Base-by-base conservation (phyloP, 1,139 yeast species). In the Blastobotrys proliferans region DNA sequence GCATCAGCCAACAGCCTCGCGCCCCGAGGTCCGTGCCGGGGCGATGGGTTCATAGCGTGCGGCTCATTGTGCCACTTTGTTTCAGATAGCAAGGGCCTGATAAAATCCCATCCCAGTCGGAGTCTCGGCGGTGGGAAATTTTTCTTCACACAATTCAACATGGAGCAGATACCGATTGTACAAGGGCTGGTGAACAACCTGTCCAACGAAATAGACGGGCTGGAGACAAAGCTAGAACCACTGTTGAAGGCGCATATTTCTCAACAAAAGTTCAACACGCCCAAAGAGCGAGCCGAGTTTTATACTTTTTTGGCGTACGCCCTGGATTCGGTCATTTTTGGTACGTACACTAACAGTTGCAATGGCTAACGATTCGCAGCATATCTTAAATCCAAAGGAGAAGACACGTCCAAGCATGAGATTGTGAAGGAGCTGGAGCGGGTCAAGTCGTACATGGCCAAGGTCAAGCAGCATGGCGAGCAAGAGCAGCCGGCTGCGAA, bases 391-490 rank as follows among this genome's bases (percentile, higher is more conserved):
- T 58, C 79, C 1, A 64, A 66, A 13, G 94, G 94, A 0, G 63
- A 72, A 11, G 76, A 81, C 48, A 74, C 83, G 0, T 69, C 69
- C 14, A 62, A 64, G 2, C 86, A 81, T 50, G 79, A 83, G 0
- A 74, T 87, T 4, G 77, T 80, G 80, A 68, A 70, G 20, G 96
- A 88, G 60, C 69, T 88, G 41, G 71, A 70, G 18, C 70, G 94
- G 50, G 81, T 88, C 32, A 83, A 83, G 60, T 61, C 71, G 13
- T 82, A 81, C 54, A 82, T 86, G 81, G 73, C 72, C 32, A 72
- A 81, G 57, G 73, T 77, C 35, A 77, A 80, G 50, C 68, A 64
- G 6, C 62, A 73, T 2, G 74, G 70, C 1, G 37, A 21, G 3
- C 34, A 32, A 24, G n/a, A 29, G 8, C 30, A 26, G 13, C 20